Evolutionary conservation across 179 eudicot genomes (phyloP).

Genomic region (Beta macrorhiza): DNA sequence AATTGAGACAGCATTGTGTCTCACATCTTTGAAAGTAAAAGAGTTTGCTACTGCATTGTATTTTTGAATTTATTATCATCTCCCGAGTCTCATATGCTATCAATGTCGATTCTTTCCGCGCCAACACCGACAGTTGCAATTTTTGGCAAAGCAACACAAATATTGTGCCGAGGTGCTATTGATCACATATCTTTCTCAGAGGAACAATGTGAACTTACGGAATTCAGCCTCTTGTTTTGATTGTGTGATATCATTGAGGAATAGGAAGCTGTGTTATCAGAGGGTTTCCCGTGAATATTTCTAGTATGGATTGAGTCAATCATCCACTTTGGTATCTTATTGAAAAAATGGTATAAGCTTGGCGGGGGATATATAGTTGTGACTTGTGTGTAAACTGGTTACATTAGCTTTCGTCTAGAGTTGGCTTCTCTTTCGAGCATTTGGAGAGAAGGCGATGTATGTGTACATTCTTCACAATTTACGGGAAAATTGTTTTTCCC

Average conservation of each 20-base stretch:
- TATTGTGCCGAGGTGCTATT: neutral
- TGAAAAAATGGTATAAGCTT: constrained; percentile 1
- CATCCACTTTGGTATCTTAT: too few relatives aligned
- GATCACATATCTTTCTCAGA: neutral
- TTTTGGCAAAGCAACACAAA: constrained; percentile 28
- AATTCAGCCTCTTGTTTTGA: too few relatives aligned
- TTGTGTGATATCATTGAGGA: too few relatives aligned
- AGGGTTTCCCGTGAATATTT: too few relatives aligned
- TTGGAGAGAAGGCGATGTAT: constrained; percentile 23
- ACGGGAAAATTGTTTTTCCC: constrained; percentile 10
- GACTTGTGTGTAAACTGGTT: constrained; percentile 24
- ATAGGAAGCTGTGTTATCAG: too few relatives aligned
- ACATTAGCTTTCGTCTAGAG: constrained; percentile 16
- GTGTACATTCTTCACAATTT: constrained; percentile 35
- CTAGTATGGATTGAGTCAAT: too few relatives aligned
- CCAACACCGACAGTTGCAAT: constrained; percentile 30
- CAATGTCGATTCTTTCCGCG: constrained; percentile 30
- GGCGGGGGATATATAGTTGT: constrained; percentile 30
- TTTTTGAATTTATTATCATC: constrained; percentile 6
- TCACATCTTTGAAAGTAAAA: neutral
- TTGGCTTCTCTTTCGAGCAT: constrained; percentile 14
- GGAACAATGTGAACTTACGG: constrained; percentile 4
- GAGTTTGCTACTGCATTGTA: constrained; percentile 4
- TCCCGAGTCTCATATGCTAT: constrained; percentile 14
- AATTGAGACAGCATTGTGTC: constrained; percentile 1